Evolutionary conservation across 1,284 basidiomycete species (phyloP).

Genomic region (Tilletia indica): DNA sequence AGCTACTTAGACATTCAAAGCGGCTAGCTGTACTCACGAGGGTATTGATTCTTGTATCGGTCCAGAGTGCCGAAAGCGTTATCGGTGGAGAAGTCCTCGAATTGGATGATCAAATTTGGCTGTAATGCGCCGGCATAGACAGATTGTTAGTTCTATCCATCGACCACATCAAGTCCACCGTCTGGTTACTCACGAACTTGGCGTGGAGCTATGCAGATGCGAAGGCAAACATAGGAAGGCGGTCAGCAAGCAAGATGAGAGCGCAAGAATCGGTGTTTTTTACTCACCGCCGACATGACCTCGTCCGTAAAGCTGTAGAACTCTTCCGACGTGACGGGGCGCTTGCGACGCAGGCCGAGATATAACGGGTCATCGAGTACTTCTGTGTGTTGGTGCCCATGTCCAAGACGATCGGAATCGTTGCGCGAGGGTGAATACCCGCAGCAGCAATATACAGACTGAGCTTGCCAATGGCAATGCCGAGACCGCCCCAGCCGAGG

Average conservation of each 20-base stretch:
- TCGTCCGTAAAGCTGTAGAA: conserved; percentile 78
- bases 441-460: conserved; percentile 87
- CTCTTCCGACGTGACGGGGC: conserved; percentile 53
- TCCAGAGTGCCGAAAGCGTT: conserved; percentile 53
- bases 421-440: conserved; percentile 79
- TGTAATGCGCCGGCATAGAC: conserved; percentile 40
- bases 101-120: conserved; percentile 82
- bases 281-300: conserved; percentile 77
- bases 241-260: not conserved
- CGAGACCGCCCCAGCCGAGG: conserved; percentile 69
- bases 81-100: conserved; percentile 64
- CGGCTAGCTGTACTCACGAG: conserved; percentile 58
- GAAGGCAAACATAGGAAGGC: not conserved
- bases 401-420: conserved; percentile 73
- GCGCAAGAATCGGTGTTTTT: too few species aligned
- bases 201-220: conserved; percentile 2
- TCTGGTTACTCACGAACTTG: conserved; percentile 11
- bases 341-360: conserved; percentile 66
- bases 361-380: conserved; percentile 84
- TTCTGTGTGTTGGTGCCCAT: conserved; percentile 78
- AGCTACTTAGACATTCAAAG: conserved; percentile 58
- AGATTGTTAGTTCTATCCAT: too few species aligned
- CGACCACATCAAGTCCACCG: too few species aligned
- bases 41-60: conserved; percentile 32
- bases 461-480: conserved; percentile 88